Percentiles rank a stretch among this genome's conserved stretches.
These are phyloP conservation scores for Suillus lakei DNA, from an alignment of 768 basidiomycete genomes.

Conservation along the genomic window DNA sequence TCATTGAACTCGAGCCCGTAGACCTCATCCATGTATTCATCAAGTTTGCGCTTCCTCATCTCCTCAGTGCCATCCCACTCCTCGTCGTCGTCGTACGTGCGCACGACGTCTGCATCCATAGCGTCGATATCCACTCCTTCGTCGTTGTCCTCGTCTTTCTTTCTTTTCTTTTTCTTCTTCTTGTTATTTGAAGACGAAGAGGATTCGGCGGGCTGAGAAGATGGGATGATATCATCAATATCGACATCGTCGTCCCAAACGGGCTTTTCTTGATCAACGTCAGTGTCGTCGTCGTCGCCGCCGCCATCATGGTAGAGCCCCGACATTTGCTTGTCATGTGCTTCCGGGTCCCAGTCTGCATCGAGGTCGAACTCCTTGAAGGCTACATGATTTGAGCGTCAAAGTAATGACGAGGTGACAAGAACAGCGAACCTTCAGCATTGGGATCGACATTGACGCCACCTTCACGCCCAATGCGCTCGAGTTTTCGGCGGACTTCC, in stretches of 20 bases:
- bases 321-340: slow-evolving; percentile 84
- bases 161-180: slow-evolving; percentile 41
- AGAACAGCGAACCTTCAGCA: slow-evolving; percentile 24
- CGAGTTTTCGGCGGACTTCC: slow-evolving; percentile 77
- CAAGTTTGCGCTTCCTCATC: slow-evolving; percentile 81
- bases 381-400: slow-evolving; percentile 40
- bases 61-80: slow-evolving; percentile 92
- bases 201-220: slow-evolving; percentile 38
- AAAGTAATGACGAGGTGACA: neutral
- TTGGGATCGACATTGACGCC: slow-evolving; percentile 47
- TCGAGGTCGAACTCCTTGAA: slow-evolving; percentile 81
- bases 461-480: slow-evolving; percentile 72
- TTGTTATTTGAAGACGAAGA: slow-evolving; percentile 46
- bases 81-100: slow-evolving; percentile 51
- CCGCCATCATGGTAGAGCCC: slow-evolving; percentile 66
- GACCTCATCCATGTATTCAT: slow-evolving; percentile 91
- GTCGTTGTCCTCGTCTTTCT: slow-evolving; percentile 44
- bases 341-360: slow-evolving; percentile 89
- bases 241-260: slow-evolving; percentile 92
- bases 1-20: slow-evolving; percentile 95
- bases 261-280: slow-evolving; percentile 67
- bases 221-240: slow-evolving; percentile 63
- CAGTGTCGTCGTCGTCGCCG: slow-evolving; percentile 44
- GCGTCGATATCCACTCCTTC: slow-evolving; percentile 50
- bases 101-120: slow-evolving; percentile 65